Conservation (phyloP, 352 stramenopile species). For the Globisporangium cederbergense region DNA sequence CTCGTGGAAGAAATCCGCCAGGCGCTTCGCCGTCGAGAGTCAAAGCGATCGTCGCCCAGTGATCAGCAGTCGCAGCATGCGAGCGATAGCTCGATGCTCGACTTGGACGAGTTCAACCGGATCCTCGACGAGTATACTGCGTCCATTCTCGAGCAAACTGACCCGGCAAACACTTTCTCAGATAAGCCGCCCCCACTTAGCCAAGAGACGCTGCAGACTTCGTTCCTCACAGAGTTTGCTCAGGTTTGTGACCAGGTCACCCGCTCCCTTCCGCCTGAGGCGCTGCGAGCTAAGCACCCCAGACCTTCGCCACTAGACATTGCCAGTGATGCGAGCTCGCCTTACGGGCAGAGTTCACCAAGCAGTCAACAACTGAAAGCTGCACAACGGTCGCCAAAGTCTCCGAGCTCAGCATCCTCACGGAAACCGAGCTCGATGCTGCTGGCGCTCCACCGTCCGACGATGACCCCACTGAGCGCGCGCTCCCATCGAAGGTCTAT, state of each 20-base stretch:
- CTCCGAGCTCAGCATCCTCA: background rate
- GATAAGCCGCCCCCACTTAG: constrained; percentile 7
- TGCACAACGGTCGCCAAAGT: background rate
- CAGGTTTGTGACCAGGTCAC: constrained; percentile 31
- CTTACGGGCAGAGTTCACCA: background rate
- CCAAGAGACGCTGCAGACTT: constrained; percentile 23
- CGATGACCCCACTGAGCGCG: background rate
- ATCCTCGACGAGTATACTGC: constrained; percentile 30
- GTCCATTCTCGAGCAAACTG: constrained; percentile 14
- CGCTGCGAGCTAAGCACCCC: background rate
- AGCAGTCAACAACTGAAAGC: background rate
- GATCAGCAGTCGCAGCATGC: background rate
- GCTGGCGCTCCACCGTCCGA: background rate
- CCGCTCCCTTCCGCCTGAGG: constrained; percentile 20
- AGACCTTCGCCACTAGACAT: background rate
- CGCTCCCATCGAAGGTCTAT: constrained; percentile 4
- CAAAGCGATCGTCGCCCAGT: background rate
- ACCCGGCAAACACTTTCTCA: background rate
- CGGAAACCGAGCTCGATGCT: constrained; percentile 2
- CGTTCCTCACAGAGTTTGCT: constrained; percentile 30
- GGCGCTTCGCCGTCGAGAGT: constrained; percentile 1
- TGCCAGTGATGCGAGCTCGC: background rate
- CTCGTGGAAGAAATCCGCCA: constrained; percentile 28
- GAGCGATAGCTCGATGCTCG: background rate
- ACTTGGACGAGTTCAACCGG: constrained; percentile 21